phyloP scores from a whole-genome alignment of 192 early-diverging fungal species.

The Pilaira anomala region DNA sequence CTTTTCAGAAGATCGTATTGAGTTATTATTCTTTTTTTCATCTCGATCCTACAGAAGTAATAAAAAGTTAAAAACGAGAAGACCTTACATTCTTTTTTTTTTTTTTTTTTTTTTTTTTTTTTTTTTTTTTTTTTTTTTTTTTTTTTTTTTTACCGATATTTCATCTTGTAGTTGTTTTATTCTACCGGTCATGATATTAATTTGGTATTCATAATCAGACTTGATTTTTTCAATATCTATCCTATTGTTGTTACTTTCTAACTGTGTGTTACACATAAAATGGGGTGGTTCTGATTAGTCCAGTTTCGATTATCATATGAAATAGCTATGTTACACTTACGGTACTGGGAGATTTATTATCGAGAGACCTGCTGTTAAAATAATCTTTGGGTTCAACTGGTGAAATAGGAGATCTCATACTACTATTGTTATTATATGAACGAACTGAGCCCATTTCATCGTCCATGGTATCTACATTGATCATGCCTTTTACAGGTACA shows the following conservation, averaged over 20 bases:
- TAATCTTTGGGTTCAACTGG: background rate
- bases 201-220: slow-evolving; percentile 63
- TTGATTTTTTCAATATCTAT: slow-evolving; percentile 13
- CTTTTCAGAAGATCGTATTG: no score
- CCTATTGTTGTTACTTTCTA: background rate
- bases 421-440: background rate
- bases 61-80: background rate
- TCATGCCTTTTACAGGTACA: slow-evolving; percentile 24
- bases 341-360: background rate
- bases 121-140: slow-evolving; percentile 12
- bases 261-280: slow-evolving; percentile 6
- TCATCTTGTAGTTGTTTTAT: slow-evolving; percentile 62
- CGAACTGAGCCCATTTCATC: background rate
- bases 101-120: background rate
- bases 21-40: no score
- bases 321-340: background rate
- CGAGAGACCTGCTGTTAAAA: slow-evolving; percentile 4
- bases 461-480: slow-evolving; percentile 15
- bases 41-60: background rate
- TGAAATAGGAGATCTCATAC: background rate
- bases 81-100: background rate
- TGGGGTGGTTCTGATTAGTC: background rate
- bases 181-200: slow-evolving; percentile 57
- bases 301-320: background rate
- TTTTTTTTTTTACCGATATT: slow-evolving; percentile 18